These are phyloP conservation scores for Marchantia polymorpha DNA, from an alignment of 225 moss, liverwort and hornwort species.

Conservation along the genomic window DNA sequence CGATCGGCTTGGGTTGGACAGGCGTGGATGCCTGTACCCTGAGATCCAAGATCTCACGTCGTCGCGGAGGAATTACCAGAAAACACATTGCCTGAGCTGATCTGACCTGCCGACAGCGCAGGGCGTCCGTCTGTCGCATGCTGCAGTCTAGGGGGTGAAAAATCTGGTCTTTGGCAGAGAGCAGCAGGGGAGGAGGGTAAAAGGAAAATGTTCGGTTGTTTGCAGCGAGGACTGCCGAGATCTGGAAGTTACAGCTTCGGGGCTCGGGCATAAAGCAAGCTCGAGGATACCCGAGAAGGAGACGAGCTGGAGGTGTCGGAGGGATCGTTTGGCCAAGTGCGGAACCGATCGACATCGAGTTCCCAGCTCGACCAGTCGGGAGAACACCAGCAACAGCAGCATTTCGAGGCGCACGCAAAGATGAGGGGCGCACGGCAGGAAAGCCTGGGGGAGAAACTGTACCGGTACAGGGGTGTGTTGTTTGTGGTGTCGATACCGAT, in stretches of 20 bases:
- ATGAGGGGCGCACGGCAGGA: constrained; percentile 89
- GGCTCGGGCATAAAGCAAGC: neutral
- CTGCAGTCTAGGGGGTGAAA: neutral
- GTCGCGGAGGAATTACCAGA: neutral
- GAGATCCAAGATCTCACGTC: constrained; percentile 1
- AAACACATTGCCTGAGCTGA: neutral
- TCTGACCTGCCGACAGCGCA: neutral
- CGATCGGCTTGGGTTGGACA: neutral
- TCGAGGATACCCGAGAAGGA: neutral
- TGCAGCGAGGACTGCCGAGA: neutral
- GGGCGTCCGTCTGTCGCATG: neutral
- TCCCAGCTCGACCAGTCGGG: constrained; percentile 44
- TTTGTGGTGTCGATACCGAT: constrained; percentile 83
- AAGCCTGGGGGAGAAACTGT: constrained; percentile 72
- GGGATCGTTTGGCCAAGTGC: constrained; percentile 28
- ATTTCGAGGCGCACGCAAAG: constrained; percentile 40
- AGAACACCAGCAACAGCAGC: constrained; percentile 20
- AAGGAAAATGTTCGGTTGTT: neutral
- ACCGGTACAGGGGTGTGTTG: constrained; percentile 85
- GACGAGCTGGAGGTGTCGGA: constrained; percentile 28
- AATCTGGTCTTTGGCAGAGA: neutral
- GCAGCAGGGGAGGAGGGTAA: neutral
- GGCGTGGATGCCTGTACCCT: neutral
- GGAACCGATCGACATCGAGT: constrained; percentile 43
- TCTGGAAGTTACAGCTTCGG: neutral